Evolutionary conservation across 2,329 filamentous ascomycete genomes (phyloP).

Genomic region (Botrytis elliptica): DNA sequence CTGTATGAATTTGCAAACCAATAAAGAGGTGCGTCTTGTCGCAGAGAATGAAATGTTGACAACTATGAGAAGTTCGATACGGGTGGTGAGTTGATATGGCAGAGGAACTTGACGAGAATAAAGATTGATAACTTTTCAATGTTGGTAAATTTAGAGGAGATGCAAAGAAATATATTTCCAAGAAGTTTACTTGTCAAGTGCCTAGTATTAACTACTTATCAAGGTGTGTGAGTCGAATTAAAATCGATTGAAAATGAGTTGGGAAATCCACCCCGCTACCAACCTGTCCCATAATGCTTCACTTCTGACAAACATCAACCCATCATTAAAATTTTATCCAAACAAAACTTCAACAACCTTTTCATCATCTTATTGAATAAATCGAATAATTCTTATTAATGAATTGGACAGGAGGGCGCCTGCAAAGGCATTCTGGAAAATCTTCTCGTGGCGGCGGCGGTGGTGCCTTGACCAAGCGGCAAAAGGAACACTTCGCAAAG

Average conservation of each 20-base stretch:
- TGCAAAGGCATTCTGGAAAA: conserved; percentile 44
- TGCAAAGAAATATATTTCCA: not conserved
- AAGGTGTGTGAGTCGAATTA: no score
- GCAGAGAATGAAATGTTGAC: not conserved
- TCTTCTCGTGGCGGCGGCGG: conserved; percentile 34
- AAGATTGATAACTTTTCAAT: not conserved
- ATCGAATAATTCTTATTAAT: conserved; percentile 35
- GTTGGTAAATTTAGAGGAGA: no score
- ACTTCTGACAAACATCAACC: not conserved
- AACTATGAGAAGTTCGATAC: not conserved
- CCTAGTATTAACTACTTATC: no score
- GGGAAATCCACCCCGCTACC: not conserved
- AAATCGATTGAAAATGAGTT: not conserved
- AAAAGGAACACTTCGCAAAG: conserved; percentile 50
- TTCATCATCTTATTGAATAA: not conserved
- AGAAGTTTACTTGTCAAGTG: no score
- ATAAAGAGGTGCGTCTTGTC: not conserved
- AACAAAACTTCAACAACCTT: not conserved
- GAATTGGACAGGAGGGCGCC: conserved; percentile 52
- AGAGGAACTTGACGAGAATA: not conserved
- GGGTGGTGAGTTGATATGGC: no score
- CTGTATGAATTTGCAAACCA: not conserved
- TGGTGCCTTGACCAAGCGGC: conserved; percentile 34
- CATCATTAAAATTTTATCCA: not conserved
- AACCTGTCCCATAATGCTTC: not conserved